Evolutionary conservation across 1,139 yeast genomes (phyloP).

Genomic region (Suzukiozyma palmioleophila): DNA sequence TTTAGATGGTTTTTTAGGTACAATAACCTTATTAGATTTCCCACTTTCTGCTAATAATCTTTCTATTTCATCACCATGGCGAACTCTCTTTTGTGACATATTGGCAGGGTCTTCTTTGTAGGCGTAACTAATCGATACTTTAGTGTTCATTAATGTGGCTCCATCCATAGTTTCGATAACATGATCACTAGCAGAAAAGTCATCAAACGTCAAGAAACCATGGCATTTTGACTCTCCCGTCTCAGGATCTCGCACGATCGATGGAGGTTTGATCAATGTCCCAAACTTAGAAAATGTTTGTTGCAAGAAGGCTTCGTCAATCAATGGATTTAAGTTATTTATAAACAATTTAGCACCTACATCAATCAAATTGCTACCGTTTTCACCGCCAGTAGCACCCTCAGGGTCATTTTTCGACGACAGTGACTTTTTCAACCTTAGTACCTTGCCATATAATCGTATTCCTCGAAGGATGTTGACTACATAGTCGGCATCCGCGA

Average conservation of each 20-base stretch:
- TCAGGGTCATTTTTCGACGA: constrained; percentile 10
- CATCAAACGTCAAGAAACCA: constrained; percentile 59
- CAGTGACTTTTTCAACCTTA: constrained; percentile 56
- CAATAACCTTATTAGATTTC: constrained; percentile 25
- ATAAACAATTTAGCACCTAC: constrained; percentile 77
- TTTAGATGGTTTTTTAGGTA: constrained; percentile 4
- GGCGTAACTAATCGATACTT: constrained; percentile 64
- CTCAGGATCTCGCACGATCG: constrained; percentile 46
- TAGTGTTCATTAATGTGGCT: constrained; percentile 63
- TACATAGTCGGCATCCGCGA: constrained; percentile 70
- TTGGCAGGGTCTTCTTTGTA: constrained; percentile 52
- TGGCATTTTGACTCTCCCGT: constrained; percentile 54
- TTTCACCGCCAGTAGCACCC: constrained; percentile 6
- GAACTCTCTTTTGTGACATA: constrained; percentile 33
- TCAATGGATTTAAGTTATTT: constrained; percentile 66
- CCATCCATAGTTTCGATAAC: constrained; percentile 73
- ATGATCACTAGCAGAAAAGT: constrained; percentile 64
- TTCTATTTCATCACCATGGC: constrained; percentile 82
- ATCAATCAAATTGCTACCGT: constrained; percentile 26
- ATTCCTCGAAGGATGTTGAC: constrained; percentile 58
- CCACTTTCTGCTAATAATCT: constrained; percentile 72
- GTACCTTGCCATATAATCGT: constrained; percentile 56
- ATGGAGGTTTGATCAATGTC: constrained; percentile 47
- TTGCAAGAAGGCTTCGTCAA: constrained; percentile 55
- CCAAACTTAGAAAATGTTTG: constrained; percentile 75